Base-by-base conservation (phyloP, 1,284 basidiomycete species). In the Xerocomus minutiporus region DNA sequence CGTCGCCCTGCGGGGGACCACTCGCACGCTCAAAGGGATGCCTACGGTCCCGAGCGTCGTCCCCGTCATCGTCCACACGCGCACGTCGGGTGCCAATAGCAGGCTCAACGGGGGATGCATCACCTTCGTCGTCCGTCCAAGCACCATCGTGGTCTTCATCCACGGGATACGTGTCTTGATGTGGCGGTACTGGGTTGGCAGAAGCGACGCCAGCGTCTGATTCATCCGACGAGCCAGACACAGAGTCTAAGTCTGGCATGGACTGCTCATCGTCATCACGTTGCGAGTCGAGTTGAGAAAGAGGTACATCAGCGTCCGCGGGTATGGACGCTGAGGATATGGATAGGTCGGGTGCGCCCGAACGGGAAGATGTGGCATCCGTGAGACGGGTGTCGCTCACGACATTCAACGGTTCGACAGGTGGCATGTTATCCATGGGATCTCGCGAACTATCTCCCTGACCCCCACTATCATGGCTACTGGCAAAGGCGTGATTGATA, bases 31-130 rank as follows among this genome's bases (percentile, higher is more conserved):
- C 71, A n/a, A 76, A 78, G n/a, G 81, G 81, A 59, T 82, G 81
- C 54, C 82, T 73, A 46, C 80, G 74, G 62, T 83, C 81, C 41
- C 81, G 68, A 12, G 77, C 79, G 7, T 74, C 71, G 59, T 83
- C 81, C 15, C 73, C 70, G 52, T 82, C 81, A 49, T 81, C 78
- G 12, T 81, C 76, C 5, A 80, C 76, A 32, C 81, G 68, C 28
- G 75, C 71, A 17, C 81, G 75, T 28, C 80, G 76, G 17, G 61
- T 63, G 26, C 69, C 63, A 23, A 61, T 46, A 29, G 61, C 46
- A 15, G 65, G 63, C 48, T 63, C 62, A 7, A 65, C 46, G 11
- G 58, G 55, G 15, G 65, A 65, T 47, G 63, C 56, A 15, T 56
- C 52, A 12, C 50, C 58, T 45, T 71, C 69, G 5, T 63, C 63